phyloP scores from a whole-genome alignment of 441 rosid genomes.

The Breynia disticha region DNA sequence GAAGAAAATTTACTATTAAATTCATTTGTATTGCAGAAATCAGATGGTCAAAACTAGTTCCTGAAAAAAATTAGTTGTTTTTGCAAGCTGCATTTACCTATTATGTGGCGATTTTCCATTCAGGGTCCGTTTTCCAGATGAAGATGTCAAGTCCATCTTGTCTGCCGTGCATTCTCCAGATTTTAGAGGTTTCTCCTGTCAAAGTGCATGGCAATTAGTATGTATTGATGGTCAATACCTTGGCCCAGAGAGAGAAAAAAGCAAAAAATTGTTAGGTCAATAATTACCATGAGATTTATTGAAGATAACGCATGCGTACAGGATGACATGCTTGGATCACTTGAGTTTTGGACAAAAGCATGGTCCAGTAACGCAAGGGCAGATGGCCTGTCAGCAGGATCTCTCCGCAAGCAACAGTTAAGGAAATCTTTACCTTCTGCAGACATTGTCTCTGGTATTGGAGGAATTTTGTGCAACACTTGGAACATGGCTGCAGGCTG shows the following conservation, averaged over 20 bases:
- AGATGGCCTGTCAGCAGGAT: conserved; percentile 49
- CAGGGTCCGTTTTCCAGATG: conserved; percentile 3
- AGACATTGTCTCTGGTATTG: conserved; percentile 47
- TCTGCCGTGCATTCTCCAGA: conserved; percentile 9
- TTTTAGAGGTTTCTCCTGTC: conserved; percentile 26
- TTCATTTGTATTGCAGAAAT: conserved; percentile 1
- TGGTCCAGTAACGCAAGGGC: conserved; percentile 48
- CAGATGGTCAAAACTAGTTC: not conserved
- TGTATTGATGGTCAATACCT: not conserved
- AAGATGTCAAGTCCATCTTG: conserved; percentile 15
- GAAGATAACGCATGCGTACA: conserved; percentile 17
- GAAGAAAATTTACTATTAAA: not conserved
- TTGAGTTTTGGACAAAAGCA: conserved; percentile 40
- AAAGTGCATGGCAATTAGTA: conserved; percentile 5
- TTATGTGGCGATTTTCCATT: conserved; percentile 12
- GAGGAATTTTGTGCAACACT: conserved; percentile 36
- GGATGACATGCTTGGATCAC: conserved; percentile 20
- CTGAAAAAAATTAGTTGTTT: not conserved
- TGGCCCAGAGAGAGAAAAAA: not conserved
- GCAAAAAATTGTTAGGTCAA: conserved; percentile 6
- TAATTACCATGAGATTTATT: conserved; percentile 23
- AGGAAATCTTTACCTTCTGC: conserved; percentile 56
- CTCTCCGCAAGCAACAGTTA: conserved; percentile 36
- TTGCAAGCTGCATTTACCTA: conserved; percentile 13
- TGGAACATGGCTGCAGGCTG: conserved; percentile 71